Conservation (phyloP, 371 early-diverging fungal genomes). For the Mortierella sp. region DNA sequence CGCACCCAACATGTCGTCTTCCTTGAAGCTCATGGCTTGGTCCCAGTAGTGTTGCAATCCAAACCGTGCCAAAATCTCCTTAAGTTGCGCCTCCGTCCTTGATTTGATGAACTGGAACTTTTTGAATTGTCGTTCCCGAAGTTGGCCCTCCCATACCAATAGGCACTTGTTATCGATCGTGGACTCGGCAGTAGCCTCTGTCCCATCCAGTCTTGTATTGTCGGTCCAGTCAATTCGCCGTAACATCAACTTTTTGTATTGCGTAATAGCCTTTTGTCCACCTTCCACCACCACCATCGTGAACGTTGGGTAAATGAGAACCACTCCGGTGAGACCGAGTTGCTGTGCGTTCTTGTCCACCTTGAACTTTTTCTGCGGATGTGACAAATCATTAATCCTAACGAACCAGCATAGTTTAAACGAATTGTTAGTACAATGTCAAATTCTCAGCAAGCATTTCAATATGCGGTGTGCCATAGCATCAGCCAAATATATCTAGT, state of each 20-base stretch:
- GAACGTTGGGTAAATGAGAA: slow-evolving; percentile 76
- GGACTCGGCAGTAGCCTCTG: slow-evolving; percentile 42
- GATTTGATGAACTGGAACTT: slow-evolving; percentile 79
- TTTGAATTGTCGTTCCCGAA: slow-evolving; percentile 79
- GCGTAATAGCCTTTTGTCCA: slow-evolving; percentile 86
- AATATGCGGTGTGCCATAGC: no score
- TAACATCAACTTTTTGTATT: slow-evolving; percentile 96
- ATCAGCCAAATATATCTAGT: no score
- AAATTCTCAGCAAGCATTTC: no score
- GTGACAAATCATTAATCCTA: slow-evolving; percentile 79
- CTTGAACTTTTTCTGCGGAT: slow-evolving; percentile 87
- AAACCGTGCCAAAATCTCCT: slow-evolving; percentile 34
- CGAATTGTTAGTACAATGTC: not conserved
- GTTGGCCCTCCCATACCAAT: slow-evolving; percentile 94
- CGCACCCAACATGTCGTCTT: slow-evolving; percentile 50
- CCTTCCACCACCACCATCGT: slow-evolving; percentile 94
- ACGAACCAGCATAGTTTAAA: not conserved
- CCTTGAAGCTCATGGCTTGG: slow-evolving; percentile 45
- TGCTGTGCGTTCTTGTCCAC: slow-evolving; percentile 91
- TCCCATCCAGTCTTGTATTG: slow-evolving; percentile 55
- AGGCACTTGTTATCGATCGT: slow-evolving; percentile 81
- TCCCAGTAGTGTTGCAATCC: slow-evolving; percentile 46
- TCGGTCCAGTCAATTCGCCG: slow-evolving; percentile 94
- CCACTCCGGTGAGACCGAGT: slow-evolving; percentile 83
- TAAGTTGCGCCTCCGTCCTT: slow-evolving; percentile 70